phyloP scores from a whole-genome alignment of 2,329 filamentous ascomycete genomes.

The Meredithiella fracta region DNA sequence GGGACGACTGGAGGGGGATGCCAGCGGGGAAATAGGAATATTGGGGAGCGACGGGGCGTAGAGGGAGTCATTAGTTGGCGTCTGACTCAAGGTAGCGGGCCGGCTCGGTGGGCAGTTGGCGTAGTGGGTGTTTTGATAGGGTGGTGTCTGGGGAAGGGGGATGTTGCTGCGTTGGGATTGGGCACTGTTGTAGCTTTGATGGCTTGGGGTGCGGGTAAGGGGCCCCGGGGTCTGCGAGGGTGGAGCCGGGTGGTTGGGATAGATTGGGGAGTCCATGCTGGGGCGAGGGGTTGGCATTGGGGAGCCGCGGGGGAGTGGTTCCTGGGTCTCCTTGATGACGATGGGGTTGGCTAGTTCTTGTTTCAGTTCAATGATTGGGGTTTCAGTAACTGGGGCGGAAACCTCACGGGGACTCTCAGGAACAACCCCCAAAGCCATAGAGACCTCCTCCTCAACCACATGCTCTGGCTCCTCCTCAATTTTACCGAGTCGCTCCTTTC shows the following conservation, averaged over 20 bases:
- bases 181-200: too few species aligned
- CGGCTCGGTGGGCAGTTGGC: background rate
- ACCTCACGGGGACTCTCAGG: too few species aligned
- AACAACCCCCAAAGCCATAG: background rate
- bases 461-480: conserved; percentile 13
- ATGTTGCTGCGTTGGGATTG: too few species aligned
- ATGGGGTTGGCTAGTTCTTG: too few species aligned
- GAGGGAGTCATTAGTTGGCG: background rate
- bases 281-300: background rate
- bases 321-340: too few species aligned
- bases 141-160: too few species aligned
- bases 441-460: background rate
- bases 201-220: background rate
- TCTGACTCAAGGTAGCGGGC: background rate
- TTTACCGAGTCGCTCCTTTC: conserved; percentile 10
- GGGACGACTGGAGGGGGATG: background rate
- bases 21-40: background rate
- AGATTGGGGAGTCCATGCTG: background rate
- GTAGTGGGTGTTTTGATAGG: too few species aligned
- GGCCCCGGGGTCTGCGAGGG: background rate
- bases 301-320: too few species aligned
- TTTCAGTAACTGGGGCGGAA: background rate
- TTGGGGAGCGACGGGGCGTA: background rate
- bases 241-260: background rate
- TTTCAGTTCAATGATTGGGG: too few species aligned